phyloP scores from a whole-genome alignment of 495 filamentous ascomycete genomes.

The Talaromyces ruber region DNA sequence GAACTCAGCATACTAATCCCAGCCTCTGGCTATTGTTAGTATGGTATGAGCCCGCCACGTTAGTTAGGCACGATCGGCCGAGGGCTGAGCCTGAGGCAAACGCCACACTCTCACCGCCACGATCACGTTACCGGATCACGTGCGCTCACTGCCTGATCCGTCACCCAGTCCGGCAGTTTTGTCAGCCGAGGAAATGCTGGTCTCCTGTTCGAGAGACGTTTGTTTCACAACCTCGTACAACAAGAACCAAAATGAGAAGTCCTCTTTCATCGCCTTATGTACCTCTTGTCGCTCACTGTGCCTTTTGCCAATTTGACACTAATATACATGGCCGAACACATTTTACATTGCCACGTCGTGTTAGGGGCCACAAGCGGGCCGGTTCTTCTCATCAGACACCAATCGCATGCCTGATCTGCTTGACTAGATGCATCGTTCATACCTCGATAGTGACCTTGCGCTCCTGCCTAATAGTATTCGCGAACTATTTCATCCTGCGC shows the following conservation, averaged over 20 bases:
- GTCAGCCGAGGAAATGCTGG: not conserved
- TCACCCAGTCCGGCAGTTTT: not conserved
- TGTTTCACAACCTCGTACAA: not conserved
- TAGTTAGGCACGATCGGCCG: conserved; percentile 1
- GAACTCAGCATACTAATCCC: not conserved
- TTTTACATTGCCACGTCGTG: not conserved
- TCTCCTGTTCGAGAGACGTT: not conserved
- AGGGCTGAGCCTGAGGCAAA: not conserved
- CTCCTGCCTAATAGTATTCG: not conserved
- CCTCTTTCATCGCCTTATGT: not conserved
- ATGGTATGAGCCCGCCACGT: not conserved
- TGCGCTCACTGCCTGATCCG: not conserved
- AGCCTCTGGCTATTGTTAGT: not conserved
- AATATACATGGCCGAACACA: not conserved
- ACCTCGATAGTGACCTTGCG: not conserved
- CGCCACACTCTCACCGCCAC: not conserved
- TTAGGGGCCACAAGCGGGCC: not conserved
- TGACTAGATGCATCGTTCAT: not conserved
- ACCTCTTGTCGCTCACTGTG: not conserved
- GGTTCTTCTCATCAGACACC: not conserved
- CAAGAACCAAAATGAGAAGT: not conserved
- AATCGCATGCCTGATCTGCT: not conserved
- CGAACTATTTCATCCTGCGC: not conserved
- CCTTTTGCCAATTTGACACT: not conserved
- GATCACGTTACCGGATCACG: not conserved